Evolutionary conservation across 192 early-diverging fungal species (phyloP), one percentile per base, ranked within the genome.

Genomic region (Coemansia sp.): DNA sequence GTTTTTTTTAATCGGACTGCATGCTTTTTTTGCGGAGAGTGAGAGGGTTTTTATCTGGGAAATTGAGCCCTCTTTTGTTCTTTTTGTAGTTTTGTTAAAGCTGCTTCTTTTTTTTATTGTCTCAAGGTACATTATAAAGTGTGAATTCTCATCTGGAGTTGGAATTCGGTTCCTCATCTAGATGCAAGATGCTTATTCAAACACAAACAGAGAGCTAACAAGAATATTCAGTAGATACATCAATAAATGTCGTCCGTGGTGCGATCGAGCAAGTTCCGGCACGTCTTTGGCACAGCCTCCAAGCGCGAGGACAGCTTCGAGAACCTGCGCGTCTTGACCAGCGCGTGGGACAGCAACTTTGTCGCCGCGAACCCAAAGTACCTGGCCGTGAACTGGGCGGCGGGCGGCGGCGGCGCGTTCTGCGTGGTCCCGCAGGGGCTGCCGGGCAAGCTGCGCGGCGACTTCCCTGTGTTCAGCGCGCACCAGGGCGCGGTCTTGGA

Each of bases 281-380:
- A 99, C 83, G 92, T 96, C 50, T 99, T 87, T 64, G 97, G 95
- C 45, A 95, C 90, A 5, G 73, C 83, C 5, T 79, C 85, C 71
- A 98, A 95, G 82, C 84, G 92, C 64, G 95, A 99, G 35, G 75
- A 87, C 40, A 89, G 91, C 81, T 99, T 89, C 60, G 97, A 99
- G 79, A 98, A 95, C 81, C 78, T 96, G 48, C 85, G 91, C 59
- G 86, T 96, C 43, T 89, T 91, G 27, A 80, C 86, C 49, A 90
- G 83, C 57, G 95, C 97, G 8, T 98, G 95, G 95, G 97, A 99
- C 74, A 99, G 93, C 69, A 98, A 99, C 84, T 83, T 94, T 60
- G 90, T 97, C 64, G 87, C 92, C 51, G 90, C 89, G 55, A 99
- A 99, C 86, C 90, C 93, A 56, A 88, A 81, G 66, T 91, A 89